Base-by-base conservation (phyloP, 2,329 filamentous ascomycete species). In the Ploettnerulaceae sp. region DNA sequence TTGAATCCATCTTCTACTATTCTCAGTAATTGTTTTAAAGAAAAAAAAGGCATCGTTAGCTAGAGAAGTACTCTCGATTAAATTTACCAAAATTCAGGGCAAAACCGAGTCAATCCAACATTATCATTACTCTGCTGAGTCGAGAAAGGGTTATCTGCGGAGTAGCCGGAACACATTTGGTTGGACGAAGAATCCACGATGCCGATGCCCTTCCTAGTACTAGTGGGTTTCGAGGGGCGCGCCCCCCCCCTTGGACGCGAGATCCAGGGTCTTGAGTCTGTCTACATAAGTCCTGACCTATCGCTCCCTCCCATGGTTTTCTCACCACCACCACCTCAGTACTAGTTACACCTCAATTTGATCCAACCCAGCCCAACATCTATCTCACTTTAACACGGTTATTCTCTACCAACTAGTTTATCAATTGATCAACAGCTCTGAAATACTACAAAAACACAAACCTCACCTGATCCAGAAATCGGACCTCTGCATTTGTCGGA, bases 201-300 rank as follows among this genome's bases (percentile, higher is more conserved):
- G 29, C 35, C 47, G 38, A 52, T 50, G 45, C 47, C 51, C 50
- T 40, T 34, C 31, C 36, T 52, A 52, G 51, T 47, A 49, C 43
- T 51, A 49, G 57, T 55, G 53, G 57, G 48, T 46, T 53, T 25
- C 21, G 38, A 29, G 31, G 34, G n/a, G n/a, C n/a, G n/a, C n/a
- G n/a, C n/a, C n/a, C n/a, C n/a, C 18, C 40, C 28, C 14, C 34
- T 26, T 45, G 29, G 29, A 33, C 21, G 36, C 38, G 31, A 21
- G 42, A 47, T 48, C 44, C 45, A 45, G 34, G 42, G 31, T 48
- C 40, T 25, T 36, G 41, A 41, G 40, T 39, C 32, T 43, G 41
- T 47, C 48, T 57, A 57, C 52, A 57, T 59, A 57, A 55, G 38
- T 43, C 45, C 29, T 41, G 33, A 25, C 46, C 35, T 48, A 46